Percentiles rank a stretch among this genome's conserved stretches.
Evolutionary conservation across 306 rosid species (phyloP).

Genomic region (Castanopsis chinensis): DNA sequence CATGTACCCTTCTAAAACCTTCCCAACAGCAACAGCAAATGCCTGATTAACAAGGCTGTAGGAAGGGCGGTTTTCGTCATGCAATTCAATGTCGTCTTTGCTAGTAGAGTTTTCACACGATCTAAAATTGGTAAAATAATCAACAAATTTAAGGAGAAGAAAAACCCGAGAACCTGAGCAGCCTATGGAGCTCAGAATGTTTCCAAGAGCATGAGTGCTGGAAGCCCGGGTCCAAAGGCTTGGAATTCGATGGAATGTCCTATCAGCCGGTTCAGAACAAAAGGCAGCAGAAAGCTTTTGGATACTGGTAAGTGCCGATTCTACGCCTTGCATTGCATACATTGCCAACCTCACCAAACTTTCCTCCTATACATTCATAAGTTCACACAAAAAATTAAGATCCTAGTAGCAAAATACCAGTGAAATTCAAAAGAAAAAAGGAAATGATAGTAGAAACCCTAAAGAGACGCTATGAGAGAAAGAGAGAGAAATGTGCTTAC

Average conservation of each 20-base stretch:
- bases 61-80: slow-evolving; percentile 29
- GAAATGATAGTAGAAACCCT: not conserved
- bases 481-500: slow-evolving; percentile 42
- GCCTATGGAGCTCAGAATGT: slow-evolving; percentile 62
- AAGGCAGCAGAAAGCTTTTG: slow-evolving; percentile 56
- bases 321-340: slow-evolving; percentile 74
- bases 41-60: slow-evolving; percentile 85
- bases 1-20: slow-evolving; percentile 74
- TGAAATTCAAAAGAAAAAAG: not conserved
- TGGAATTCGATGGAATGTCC: slow-evolving; percentile 63
- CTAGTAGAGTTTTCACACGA: slow-evolving; percentile 11
- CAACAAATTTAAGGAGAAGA: slow-evolving; percentile 64
- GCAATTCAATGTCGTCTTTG: slow-evolving; percentile 14
- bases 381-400: too few relatives aligned
- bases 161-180: slow-evolving; percentile 61
- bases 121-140: slow-evolving; percentile 41
- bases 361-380: slow-evolving; percentile 55
- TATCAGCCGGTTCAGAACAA: slow-evolving; percentile 61
- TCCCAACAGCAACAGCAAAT: slow-evolving; percentile 79
- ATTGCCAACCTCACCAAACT: slow-evolving; percentile 75
- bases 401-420: not conserved
- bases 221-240: slow-evolving; percentile 78
- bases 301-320: slow-evolving; percentile 63
- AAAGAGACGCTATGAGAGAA: not conserved
- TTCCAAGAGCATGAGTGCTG: slow-evolving; percentile 70